phyloP scores from a whole-genome alignment of 495 filamentous ascomycete genomes.

The Podospora tetraspora region DNA sequence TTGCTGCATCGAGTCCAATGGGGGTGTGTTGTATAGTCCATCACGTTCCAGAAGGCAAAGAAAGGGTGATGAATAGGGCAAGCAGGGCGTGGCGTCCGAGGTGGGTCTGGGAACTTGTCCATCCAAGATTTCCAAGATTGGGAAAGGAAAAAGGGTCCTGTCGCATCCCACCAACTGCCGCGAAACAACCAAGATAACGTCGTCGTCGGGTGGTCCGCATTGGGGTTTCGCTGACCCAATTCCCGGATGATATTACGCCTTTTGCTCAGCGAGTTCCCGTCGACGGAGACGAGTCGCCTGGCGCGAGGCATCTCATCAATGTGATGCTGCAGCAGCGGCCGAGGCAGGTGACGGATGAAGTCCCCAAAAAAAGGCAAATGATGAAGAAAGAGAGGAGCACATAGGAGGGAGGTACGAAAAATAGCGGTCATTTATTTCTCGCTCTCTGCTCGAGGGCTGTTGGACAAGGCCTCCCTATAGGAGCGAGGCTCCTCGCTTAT shows the following conservation, averaged over 20 bases:
- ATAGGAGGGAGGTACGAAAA: not conserved
- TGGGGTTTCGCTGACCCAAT: constrained; percentile 1
- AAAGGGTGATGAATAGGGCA: too few species aligned
- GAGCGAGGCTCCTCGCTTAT: constrained; percentile 11
- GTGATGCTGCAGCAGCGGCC: not conserved
- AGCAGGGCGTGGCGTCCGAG: not conserved
- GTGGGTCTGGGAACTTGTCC: not conserved
- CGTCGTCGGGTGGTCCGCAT: not conserved
- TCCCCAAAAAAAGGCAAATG: not conserved
- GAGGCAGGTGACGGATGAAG: not conserved
- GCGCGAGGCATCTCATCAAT: not conserved
- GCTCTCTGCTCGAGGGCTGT: not conserved
- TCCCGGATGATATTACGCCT: constrained; percentile 12
- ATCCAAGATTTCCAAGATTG: not conserved
- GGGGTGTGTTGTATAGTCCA: not conserved
- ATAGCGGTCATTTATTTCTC: constrained; percentile 1
- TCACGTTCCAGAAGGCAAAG: not conserved
- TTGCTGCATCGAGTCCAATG: not conserved
- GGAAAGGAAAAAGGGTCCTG: not conserved
- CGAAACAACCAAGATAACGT: constrained; percentile 3
- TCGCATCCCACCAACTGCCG: constrained; percentile 13
- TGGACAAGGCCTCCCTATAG: not conserved
- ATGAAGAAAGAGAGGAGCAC: not conserved
- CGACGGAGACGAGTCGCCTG: not conserved
- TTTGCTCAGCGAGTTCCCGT: not conserved